Conservation (phyloP, 331 rosid genomes). For the Spiraea crenata region DNA sequence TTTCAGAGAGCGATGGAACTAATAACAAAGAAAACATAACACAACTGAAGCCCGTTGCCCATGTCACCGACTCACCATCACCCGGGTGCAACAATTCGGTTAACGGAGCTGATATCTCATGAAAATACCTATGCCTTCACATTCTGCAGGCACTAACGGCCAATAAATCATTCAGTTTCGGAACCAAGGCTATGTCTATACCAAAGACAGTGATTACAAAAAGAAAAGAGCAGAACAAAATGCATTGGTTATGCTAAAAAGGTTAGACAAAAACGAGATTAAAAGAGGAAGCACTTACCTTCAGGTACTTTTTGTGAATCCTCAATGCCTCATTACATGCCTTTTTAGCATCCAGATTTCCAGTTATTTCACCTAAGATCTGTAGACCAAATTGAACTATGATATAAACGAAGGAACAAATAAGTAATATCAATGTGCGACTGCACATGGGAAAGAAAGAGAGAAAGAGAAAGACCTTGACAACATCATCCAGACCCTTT, state of each 20-base stretch:
- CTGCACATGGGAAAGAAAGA: not conserved
- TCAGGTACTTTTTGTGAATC: constrained; percentile 82
- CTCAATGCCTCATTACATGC: constrained; percentile 79
- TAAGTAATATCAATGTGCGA: constrained; percentile 15
- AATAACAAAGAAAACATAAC: not conserved
- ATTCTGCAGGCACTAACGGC: constrained; percentile 44
- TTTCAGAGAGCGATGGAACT: not conserved
- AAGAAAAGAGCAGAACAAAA: not conserved
- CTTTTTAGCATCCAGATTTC: constrained; percentile 82
- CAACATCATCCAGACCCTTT: constrained; percentile 91
- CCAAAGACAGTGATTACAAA: not conserved
- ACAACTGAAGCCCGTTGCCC: constrained; percentile 18
- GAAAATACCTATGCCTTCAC: constrained; percentile 38
- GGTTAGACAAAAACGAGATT: not conserved
- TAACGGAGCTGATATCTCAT: constrained; percentile 1
- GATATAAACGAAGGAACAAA: constrained; percentile 27
- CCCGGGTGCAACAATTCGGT: constrained; percentile 18
- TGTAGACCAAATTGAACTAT: constrained; percentile 33
- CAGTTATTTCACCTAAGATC: constrained; percentile 75
- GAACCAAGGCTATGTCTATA: not conserved
- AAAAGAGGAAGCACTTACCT: constrained; percentile 43
- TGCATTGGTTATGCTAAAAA: not conserved
- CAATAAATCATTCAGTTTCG: constrained; percentile 1
- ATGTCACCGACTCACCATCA: constrained; percentile 16
- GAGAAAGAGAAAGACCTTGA: constrained; percentile 48